phyloP scores from a whole-genome alignment of 73 alveolate species.

The Paramecium sonneborni region DNA sequence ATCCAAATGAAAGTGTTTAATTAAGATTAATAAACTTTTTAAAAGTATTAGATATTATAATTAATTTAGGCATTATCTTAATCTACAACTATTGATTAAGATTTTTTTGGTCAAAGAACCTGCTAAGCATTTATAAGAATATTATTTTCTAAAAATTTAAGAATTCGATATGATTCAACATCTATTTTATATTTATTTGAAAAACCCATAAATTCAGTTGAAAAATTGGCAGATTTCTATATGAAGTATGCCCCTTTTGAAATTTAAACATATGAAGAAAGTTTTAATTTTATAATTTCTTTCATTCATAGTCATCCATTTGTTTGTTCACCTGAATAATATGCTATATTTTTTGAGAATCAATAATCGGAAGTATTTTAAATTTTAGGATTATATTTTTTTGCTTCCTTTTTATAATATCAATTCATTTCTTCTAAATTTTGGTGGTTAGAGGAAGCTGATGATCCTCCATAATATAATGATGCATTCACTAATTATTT shows the following conservation, averaged over 20 bases:
- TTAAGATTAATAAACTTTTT: not conserved
- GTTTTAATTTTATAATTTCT: not conserved
- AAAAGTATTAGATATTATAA: not conserved
- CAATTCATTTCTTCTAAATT: not conserved
- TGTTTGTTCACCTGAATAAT: not conserved
- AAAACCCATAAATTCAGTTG: not conserved
- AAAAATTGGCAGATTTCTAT: not conserved
- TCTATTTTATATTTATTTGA: not conserved
- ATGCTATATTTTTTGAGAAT: not conserved
- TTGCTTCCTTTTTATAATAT: not conserved
- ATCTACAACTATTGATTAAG: not conserved
- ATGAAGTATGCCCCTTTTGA: not conserved
- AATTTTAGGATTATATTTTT: not conserved
- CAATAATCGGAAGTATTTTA: not conserved
- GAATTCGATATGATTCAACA: not conserved
- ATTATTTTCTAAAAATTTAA: not conserved
- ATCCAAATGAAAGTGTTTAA: not conserved
- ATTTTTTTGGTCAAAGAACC: not conserved
- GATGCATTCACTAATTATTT: not conserved
- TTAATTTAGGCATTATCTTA: not conserved
- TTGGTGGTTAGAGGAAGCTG: not conserved
- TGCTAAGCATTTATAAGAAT: not conserved
- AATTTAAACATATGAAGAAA: not conserved
- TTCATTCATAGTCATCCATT: not conserved
- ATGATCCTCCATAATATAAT: not conserved